These are phyloP conservation scores for Henckelia pumila DNA, from an alignment of 257 asterid species.

Conservation along the genomic window DNA sequence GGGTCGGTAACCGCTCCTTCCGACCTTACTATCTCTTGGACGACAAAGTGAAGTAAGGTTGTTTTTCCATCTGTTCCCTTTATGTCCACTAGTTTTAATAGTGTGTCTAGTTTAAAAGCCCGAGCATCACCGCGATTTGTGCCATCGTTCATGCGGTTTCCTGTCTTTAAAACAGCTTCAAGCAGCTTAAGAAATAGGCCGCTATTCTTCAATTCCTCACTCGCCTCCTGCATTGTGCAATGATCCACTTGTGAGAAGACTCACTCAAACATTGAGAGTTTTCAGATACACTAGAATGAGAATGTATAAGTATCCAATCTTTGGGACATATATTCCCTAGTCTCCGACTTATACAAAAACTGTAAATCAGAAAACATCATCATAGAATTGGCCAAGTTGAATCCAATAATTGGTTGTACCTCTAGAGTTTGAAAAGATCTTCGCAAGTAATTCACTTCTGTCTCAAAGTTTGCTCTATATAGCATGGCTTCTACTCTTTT, in stretches of 20 bases:
- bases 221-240: slow-evolving; percentile 64
- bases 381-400: background rate
- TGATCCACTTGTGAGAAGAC: slow-evolving; percentile 13
- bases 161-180: slow-evolving; percentile 89
- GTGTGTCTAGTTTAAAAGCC: slow-evolving; percentile 89
- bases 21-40: slow-evolving; percentile 89
- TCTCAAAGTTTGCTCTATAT: slow-evolving; percentile 84
- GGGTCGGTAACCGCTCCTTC: slow-evolving; percentile 56
- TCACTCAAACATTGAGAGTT: background rate
- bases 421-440: slow-evolving; percentile 80
- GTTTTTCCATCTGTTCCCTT: slow-evolving; percentile 97
- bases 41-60: slow-evolving; percentile 93
- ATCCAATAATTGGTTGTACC: slow-evolving; percentile 43
- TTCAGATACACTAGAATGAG: slow-evolving; percentile 6
- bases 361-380: background rate
- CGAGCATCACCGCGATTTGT: slow-evolving; percentile 88
- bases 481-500: slow-evolving; percentile 93
- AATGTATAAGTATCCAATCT: background rate
- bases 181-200: slow-evolving; percentile 88
- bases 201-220: slow-evolving; percentile 87
- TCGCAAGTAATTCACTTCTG: slow-evolving; percentile 75
- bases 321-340: background rate
- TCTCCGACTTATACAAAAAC: background rate
- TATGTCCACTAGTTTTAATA: slow-evolving; percentile 75
- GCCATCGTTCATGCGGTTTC: slow-evolving; percentile 93